Percentiles rank a stretch among this genome's conserved stretches.
Conservation (phyloP, 2,329 filamentous ascomycete genomes). For the Aureobasidium sp. region DNA sequence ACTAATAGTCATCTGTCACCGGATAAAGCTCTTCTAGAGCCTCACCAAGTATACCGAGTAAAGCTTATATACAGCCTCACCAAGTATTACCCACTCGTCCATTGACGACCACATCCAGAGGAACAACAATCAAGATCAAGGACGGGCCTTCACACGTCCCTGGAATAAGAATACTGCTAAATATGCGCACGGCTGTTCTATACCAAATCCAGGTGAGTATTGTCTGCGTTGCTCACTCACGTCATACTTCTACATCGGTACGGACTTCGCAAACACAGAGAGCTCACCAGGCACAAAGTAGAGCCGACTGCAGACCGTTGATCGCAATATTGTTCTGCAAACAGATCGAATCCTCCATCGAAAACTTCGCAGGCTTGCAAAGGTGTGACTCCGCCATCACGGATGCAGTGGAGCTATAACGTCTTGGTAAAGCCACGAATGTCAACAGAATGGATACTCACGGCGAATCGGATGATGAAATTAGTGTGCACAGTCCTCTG, state of each 20-base stretch:
- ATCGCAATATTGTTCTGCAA: slow-evolving; percentile 5
- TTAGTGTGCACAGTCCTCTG: background rate
- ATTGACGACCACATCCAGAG: background rate
- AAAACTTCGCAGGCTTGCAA: background rate
- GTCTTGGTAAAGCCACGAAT: background rate
- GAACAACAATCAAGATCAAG: background rate
- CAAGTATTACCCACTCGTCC: too few species aligned
- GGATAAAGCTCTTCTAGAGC: too few species aligned
- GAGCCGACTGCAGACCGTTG: slow-evolving; percentile 12
- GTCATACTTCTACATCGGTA: background rate
- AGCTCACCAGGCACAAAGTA: background rate
- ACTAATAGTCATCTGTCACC: background rate
- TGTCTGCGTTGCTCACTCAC: background rate
- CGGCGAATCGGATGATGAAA: slow-evolving; percentile 1
- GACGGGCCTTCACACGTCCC: background rate
- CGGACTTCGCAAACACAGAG: background rate
- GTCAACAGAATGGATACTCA: background rate
- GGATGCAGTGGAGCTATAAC: background rate
- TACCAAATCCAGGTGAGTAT: background rate
- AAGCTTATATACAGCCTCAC: too few species aligned
- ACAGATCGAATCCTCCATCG: slow-evolving; percentile 1
- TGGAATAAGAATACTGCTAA: background rate
- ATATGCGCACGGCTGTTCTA: too few species aligned
- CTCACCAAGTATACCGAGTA: too few species aligned
- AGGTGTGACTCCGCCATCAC: slow-evolving; percentile 3